Evolutionary conservation across 768 basidiomycete species (phyloP), one percentile per base, ranked within the genome.

Genomic region (Strobilomyces dryophilus): DNA sequence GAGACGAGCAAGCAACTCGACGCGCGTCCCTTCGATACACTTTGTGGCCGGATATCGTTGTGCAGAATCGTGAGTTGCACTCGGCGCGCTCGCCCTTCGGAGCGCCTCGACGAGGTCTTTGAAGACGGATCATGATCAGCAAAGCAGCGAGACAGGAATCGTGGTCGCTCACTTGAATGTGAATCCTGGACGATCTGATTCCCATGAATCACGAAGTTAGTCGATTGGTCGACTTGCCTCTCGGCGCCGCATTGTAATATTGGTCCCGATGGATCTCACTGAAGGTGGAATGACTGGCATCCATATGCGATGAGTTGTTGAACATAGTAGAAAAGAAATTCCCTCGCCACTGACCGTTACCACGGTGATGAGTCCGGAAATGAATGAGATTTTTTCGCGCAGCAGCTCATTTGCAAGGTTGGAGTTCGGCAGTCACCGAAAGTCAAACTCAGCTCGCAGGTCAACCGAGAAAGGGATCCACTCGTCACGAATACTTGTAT

Each of bases 1-100:
- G 1, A 64, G 39, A 7, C 52, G 57, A 24, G 48, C 49, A 8
- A 64, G 57, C 8, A 65, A 35, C 35, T 59, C 62, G 51, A 51
- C 15, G 18, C 62, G 62, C 3, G 62, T 64, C 15, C 62, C 62
- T 41, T 61, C 62, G 29, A 61, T 56, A 43, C 62, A 64, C 43
- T 54, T 63, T 37, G 60, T 49, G 3, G 63, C 57, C 5, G 60
- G 60, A 45, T 59, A 36, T 2, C 63, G 60, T 31, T 58, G 52
- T n/a, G 56, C 60, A 1, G 62, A 64, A 47, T 61, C 60, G 24
- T 61, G 48, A 6, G 60, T 36, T 29, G 62, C 63, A 29, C 63
- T 61, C 1, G 48, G 55, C 6, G 62, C 62, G 43, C 56, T 58
- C 14, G 48, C 54, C 32, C 50, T 64, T 1, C 36, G 56, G 34